phyloP scores from a whole-genome alignment of 2,329 filamentous ascomycete species.

The Mycocentrospora acerina region DNA sequence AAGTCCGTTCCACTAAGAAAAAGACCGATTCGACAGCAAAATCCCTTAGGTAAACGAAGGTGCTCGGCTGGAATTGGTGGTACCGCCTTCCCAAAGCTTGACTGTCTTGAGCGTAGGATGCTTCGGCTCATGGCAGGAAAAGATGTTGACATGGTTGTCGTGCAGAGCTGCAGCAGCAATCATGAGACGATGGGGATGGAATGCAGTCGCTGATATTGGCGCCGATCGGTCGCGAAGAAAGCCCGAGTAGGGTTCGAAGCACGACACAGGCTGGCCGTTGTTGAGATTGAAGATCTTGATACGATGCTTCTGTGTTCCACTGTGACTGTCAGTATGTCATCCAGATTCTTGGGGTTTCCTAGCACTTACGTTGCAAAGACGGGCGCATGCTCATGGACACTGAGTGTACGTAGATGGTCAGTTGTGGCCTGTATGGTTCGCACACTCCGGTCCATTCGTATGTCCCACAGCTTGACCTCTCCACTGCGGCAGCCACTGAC shows the following conservation, averaged over 20 bases:
- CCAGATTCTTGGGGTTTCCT: conserved; percentile 63
- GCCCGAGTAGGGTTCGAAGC: conserved; percentile 85
- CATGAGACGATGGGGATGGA: conserved; percentile 93
- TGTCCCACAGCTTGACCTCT: conserved; percentile 94
- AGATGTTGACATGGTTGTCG: conserved; percentile 88
- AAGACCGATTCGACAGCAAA: too few species aligned
- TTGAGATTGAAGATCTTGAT: conserved; percentile 89
- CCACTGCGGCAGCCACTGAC: conserved; percentile 89
- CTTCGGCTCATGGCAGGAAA: conserved; percentile 51
- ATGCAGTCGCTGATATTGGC: conserved; percentile 85
- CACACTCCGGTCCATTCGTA: conserved; percentile 78
- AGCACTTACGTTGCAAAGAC: conserved; percentile 68
- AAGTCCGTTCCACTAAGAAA: background rate
- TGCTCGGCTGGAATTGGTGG: conserved; percentile 17
- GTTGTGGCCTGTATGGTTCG: conserved; percentile 73
- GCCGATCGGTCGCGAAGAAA: conserved; percentile 80
- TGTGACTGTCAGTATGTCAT: conserved; percentile 41
- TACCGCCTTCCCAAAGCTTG: conserved; percentile 36
- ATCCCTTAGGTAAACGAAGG: conserved; percentile 16
- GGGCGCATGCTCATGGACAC: conserved; percentile 92
- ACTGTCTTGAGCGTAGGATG: conserved; percentile 28
- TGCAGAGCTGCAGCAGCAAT: conserved; percentile 83
- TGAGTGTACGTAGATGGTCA: conserved; percentile 79
- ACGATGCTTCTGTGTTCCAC: conserved; percentile 81
- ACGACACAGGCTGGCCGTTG: conserved; percentile 75